Percentiles rank a stretch among this genome's conserved stretches.
phyloP scores from a whole-genome alignment of 441 rosid genomes.

The Populus trichocarpa region DNA sequence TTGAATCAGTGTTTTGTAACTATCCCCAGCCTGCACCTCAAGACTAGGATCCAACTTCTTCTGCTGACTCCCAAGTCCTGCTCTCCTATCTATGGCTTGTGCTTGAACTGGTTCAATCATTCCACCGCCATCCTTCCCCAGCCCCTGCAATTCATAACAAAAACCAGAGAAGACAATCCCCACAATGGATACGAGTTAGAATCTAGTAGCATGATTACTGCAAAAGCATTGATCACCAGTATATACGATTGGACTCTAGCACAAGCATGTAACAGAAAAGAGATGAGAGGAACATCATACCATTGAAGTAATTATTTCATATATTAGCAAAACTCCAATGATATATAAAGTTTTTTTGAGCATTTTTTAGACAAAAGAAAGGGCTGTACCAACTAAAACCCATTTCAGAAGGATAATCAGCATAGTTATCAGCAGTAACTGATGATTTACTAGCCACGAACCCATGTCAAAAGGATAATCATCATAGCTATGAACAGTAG shows the following conservation, averaged over 20 bases:
- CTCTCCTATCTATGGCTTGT: slow-evolving; percentile 64
- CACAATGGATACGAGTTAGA: slow-evolving; percentile 21
- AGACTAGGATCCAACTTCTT: slow-evolving; percentile 75
- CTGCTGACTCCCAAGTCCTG: slow-evolving; percentile 91
- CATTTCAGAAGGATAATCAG: slow-evolving; percentile 4
- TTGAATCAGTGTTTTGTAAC: slow-evolving; percentile 90
- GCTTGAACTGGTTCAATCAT: slow-evolving; percentile 94
- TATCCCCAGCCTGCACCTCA: slow-evolving; percentile 90
- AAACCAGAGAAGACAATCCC: slow-evolving; percentile 17
- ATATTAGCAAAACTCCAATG: not conserved
- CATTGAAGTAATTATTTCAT: not conserved
- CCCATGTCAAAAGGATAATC: slow-evolving; percentile 1
- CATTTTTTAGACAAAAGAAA: not conserved
- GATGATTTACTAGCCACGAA: slow-evolving; percentile 4
- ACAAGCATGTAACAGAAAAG: not conserved
- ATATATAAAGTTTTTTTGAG: not conserved
- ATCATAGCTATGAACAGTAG: not conserved
- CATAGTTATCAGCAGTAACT: not conserved
- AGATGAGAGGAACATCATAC: slow-evolving; percentile 4
- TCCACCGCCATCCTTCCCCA: slow-evolving; percentile 95
- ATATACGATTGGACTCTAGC: slow-evolving; percentile 2
- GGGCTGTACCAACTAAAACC: not conserved
- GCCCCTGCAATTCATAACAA: slow-evolving; percentile 51
- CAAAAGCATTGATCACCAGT: not conserved
- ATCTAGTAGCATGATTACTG: slow-evolving; percentile 7